phyloP scores from a whole-genome alignment of 2,329 filamentous ascomycete genomes.

The Pseudogymnoascus sp. region DNA sequence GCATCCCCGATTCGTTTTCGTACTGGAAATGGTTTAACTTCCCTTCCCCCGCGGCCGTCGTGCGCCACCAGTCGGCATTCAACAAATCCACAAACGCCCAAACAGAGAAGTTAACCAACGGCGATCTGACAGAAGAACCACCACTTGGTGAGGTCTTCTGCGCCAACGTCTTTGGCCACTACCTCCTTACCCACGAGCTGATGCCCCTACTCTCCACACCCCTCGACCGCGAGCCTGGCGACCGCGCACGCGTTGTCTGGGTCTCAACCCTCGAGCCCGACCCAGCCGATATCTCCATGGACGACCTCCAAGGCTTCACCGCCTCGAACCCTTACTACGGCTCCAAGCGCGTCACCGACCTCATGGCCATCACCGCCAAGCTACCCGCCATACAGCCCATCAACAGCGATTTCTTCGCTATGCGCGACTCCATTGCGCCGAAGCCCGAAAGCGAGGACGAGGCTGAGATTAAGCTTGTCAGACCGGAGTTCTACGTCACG shows the following conservation, averaged over 20 bases:
- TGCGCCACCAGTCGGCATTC: slow-evolving; percentile 33
- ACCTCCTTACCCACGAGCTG: slow-evolving; percentile 76
- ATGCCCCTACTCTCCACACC: slow-evolving; percentile 56
- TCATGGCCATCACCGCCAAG: slow-evolving; percentile 66
- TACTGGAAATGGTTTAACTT: slow-evolving; percentile 9
- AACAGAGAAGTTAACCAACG: not conserved
- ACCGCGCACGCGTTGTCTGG: slow-evolving; percentile 69
- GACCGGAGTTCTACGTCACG: slow-evolving; percentile 64
- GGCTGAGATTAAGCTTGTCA: slow-evolving; percentile 22
- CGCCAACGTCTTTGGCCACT: slow-evolving; percentile 93
- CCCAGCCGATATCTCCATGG: slow-evolving; percentile 41
- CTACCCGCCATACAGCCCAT: slow-evolving; percentile 57
- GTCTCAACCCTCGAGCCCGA: slow-evolving; percentile 71
- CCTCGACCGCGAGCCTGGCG: slow-evolving; percentile 23
- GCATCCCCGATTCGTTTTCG: not conserved
- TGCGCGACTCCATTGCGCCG: slow-evolving; percentile 22
- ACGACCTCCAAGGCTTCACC: slow-evolving; percentile 70
- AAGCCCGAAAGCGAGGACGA: slow-evolving; percentile 17
- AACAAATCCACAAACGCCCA: not conserved
- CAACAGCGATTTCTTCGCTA: slow-evolving; percentile 45
- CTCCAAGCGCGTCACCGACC: slow-evolving; percentile 78
- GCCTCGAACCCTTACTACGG: slow-evolving; percentile 67
- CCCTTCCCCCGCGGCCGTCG: not conserved
- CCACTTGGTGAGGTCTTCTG: slow-evolving; percentile 75
- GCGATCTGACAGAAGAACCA: slow-evolving; percentile 39